These are phyloP conservation scores for Inga laurina DNA, from an alignment of 306 rosid genomes.

Conservation along the genomic window DNA sequence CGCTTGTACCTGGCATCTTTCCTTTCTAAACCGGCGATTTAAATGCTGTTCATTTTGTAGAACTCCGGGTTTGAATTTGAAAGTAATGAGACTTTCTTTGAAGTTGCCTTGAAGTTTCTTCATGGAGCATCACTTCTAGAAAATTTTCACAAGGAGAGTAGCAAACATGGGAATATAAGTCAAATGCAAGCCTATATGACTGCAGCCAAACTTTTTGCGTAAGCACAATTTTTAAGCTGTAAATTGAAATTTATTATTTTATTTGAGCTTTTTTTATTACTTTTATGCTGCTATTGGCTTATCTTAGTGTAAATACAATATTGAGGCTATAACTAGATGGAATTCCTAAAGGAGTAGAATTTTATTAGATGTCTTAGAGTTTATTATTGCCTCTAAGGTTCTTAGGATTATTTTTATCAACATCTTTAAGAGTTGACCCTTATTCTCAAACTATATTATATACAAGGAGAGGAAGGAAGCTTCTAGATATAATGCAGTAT, in stretches of 20 bases:
- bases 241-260: not conserved
- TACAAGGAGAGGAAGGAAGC: not conserved
- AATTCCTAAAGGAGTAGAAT: not conserved
- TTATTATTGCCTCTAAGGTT: not conserved
- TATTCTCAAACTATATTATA: not conserved
- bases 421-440: not conserved
- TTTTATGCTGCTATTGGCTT: not conserved
- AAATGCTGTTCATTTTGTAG: constrained; percentile 41
- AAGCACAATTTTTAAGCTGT: constrained; percentile 31
- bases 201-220: constrained; percentile 76
- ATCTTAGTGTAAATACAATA: not conserved
- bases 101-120: constrained; percentile 89
- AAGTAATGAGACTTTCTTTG: constrained; percentile 79
- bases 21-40: constrained; percentile 22
- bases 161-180: constrained; percentile 59
- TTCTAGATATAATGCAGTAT: not conserved
- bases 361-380: not conserved
- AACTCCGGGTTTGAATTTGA: constrained; percentile 68
- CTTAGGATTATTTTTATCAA: not conserved
- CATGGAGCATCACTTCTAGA: constrained; percentile 75
- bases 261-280: not conserved
- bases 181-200: constrained; percentile 61
- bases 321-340: not conserved
- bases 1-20: constrained; percentile 21
- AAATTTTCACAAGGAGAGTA: constrained; percentile 48